These are phyloP conservation scores for Chiua sp. DNA, from an alignment of 1,284 basidiomycete genomes.

Conservation along the genomic window DNA sequence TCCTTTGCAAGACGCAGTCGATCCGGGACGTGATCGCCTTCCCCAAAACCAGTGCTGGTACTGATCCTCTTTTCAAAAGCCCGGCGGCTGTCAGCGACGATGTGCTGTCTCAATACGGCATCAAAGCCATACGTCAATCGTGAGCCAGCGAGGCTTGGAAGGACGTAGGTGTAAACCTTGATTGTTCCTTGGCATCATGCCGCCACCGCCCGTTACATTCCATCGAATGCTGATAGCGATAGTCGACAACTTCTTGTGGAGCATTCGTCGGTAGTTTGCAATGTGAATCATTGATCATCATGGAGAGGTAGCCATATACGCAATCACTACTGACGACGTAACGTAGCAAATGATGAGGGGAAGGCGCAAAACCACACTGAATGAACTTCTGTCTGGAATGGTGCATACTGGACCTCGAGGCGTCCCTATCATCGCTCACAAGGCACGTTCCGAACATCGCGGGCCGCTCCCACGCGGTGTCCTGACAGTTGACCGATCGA, in stretches of 20 bases:
- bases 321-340: background rate
- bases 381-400: slow-evolving; percentile 3
- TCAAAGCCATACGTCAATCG: slow-evolving; percentile 39
- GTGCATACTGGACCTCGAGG: background rate
- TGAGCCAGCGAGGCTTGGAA: slow-evolving; percentile 2
- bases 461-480: background rate
- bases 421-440: background rate
- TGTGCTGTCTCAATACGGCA: slow-evolving; percentile 67
- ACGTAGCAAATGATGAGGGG: background rate
- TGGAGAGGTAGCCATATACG: background rate
- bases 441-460: slow-evolving; percentile 12
- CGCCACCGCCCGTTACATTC: background rate
- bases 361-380: background rate
- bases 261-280: slow-evolving; percentile 5
- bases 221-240: slow-evolving; percentile 2
- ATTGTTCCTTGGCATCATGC: slow-evolving; percentile 12
- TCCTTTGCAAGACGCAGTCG: slow-evolving; percentile 82
- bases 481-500: slow-evolving; percentile 1
- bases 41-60: slow-evolving; percentile 86
- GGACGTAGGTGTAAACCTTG: background rate
- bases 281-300: background rate
- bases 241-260: slow-evolving; percentile 3
- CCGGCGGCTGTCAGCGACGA: slow-evolving; percentile 67
- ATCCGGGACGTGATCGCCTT: slow-evolving; percentile 98
- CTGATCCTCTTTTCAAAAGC: slow-evolving; percentile 90